Conservation (phyloP, 306 rosid species). For the Benincasa hispida region DNA sequence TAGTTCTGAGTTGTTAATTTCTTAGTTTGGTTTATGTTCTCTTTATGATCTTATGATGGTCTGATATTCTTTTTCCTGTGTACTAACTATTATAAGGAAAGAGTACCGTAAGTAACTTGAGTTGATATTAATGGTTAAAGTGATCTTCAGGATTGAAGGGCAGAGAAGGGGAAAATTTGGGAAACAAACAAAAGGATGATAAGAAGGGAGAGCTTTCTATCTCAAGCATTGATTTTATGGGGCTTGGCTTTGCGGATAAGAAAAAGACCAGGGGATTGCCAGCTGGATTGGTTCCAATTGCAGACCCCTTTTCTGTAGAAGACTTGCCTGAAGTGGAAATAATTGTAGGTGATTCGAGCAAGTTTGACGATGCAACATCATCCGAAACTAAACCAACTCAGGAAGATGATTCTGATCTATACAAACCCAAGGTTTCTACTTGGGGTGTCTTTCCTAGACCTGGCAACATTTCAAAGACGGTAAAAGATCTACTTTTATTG, state of each 20-base stretch:
- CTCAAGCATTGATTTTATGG: slow-evolving; percentile 72
- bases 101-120: background rate
- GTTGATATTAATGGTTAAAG: slow-evolving; percentile 20
- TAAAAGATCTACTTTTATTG: slow-evolving; percentile 5
- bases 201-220: slow-evolving; percentile 46
- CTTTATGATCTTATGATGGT: background rate
- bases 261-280: slow-evolving; percentile 52
- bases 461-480: slow-evolving; percentile 69
- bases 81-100: background rate
- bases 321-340: slow-evolving; percentile 67
- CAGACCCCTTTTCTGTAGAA: slow-evolving; percentile 40
- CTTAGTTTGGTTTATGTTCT: background rate
- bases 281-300: slow-evolving; percentile 63
- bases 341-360: slow-evolving; percentile 58
- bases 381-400: slow-evolving; percentile 21
- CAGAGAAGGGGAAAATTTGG: slow-evolving; percentile 14
- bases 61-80: background rate
- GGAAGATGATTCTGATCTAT: slow-evolving; percentile 37
- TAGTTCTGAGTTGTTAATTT: background rate
- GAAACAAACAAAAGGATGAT: slow-evolving; percentile 16
- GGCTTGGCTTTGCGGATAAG: slow-evolving; percentile 78
- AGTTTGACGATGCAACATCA: slow-evolving; percentile 27
- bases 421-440: slow-evolving; percentile 85
- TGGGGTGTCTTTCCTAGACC: slow-evolving; percentile 99
- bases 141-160: slow-evolving; percentile 28